Evolutionary conservation across 2,329 filamentous ascomycete species (phyloP), one percentile per base, ranked within the genome.

Genomic region (Zymoseptoria pseudotritici): DNA sequence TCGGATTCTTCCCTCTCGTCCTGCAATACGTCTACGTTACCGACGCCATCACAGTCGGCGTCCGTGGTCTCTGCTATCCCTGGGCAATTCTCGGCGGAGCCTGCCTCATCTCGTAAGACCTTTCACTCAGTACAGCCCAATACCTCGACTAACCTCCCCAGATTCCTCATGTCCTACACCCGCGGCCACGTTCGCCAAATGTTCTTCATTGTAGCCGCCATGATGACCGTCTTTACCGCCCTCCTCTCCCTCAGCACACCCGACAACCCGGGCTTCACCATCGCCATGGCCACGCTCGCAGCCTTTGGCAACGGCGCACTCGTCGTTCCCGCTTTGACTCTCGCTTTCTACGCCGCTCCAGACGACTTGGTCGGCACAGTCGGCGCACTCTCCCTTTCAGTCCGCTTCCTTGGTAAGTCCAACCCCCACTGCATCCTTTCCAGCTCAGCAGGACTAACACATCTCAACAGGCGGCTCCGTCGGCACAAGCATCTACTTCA

Each of bases 321-420:
- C 55, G 82, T 88, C 21, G 82, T 89, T 5, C 86, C 86, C 0
- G 82, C 83, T 1, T 83, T 83, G 0, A 85, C 88, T 62, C 85
- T 88, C 57, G 22, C 85, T 82, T 88, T 65, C 83, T 88, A 66
- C 86, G 84, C 65, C 17, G 63, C 65, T 62, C 85, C 86, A 0
- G 83, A 86, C 67, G 85, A 88, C 59, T 78, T 88, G 7, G 88
- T 89, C 63, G 86, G 84, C 11, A 88, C 86, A 4, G 80, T 88
- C 54, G 82, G 85, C 1, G 84, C 86, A 3, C 77, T 89, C 19
- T 88, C 86, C 0, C 80, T 89, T 54, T 81, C 84, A 19, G 83
- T 89, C 65, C 84, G 86, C 53, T 84, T 87, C 61, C 79, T 88
- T 42, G 86, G 86, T 53, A 21, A 17, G 20, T 21, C n/a, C 4